Evolutionary conservation across 768 basidiomycete species (phyloP).

Genomic region (Phanerodontia chrysosporium): DNA sequence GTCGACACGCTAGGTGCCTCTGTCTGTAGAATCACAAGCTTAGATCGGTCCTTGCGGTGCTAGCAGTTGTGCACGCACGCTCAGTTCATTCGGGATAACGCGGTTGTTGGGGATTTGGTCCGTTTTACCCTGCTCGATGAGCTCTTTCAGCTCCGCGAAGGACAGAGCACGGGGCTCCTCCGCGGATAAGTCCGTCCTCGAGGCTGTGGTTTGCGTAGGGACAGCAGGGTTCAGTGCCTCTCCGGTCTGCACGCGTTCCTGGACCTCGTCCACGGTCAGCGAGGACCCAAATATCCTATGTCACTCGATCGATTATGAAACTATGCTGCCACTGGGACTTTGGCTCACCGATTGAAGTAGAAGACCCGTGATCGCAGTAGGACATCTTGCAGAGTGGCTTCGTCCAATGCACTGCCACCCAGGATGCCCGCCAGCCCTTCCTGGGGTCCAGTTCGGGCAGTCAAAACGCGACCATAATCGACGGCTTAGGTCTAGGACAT

Average conservation of each 20-base stretch:
- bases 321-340: slow-evolving; percentile 15
- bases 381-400: slow-evolving; percentile 42
- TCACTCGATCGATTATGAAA: not conserved
- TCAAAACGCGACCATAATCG: not conserved
- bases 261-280: slow-evolving; percentile 26
- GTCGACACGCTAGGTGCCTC: slow-evolving; percentile 54
- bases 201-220: no score
- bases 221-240: no score
- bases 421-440: slow-evolving; percentile 62
- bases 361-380: slow-evolving; percentile 56
- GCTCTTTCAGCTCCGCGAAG: slow-evolving; percentile 62
- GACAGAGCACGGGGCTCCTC: slow-evolving; percentile 46
- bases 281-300: slow-evolving; percentile 27
- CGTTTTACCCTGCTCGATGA: slow-evolving; percentile 68
- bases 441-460: slow-evolving; percentile 33
- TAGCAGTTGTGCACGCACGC: slow-evolving; percentile 39
- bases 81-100: slow-evolving; percentile 59
- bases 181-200: no score
- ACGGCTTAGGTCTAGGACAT: slow-evolving; percentile 8
- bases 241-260: not conserved
- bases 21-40: slow-evolving; percentile 33
- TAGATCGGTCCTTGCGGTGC: not conserved
- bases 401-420: slow-evolving; percentile 35
- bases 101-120: slow-evolving; percentile 81
- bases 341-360: slow-evolving; percentile 62